Conservation (phyloP, 257 asterid species). For the Marsdenia floribunda region DNA sequence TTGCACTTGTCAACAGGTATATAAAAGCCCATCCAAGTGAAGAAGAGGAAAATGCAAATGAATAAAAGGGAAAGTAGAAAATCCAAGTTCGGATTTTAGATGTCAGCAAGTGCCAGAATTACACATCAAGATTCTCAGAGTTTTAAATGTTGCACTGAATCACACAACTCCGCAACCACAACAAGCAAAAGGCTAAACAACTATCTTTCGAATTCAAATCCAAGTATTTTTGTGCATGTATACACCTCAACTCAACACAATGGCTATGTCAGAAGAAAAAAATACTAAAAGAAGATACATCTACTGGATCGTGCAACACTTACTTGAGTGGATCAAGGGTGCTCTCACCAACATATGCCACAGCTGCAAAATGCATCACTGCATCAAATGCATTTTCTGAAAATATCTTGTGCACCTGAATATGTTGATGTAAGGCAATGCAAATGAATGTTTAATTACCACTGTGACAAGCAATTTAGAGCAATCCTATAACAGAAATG, state of each 20-base stretch:
- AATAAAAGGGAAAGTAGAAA: background rate
- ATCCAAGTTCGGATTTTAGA: background rate
- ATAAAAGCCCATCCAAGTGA: background rate
- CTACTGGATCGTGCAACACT: constrained; percentile 19
- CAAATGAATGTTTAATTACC: background rate
- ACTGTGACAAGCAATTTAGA: background rate
- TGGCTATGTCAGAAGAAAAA: background rate
- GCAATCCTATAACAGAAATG: background rate
- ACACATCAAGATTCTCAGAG: background rate
- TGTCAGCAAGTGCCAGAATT: background rate
- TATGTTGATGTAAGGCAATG: constrained; percentile 18
- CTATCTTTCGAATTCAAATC: background rate
- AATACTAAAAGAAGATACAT: background rate
- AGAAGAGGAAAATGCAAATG: background rate
- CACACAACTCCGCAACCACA: no score
- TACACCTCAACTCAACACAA: background rate
- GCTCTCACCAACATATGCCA: constrained; percentile 97
- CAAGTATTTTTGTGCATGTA: background rate
- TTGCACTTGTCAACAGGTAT: background rate
- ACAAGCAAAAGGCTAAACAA: background rate
- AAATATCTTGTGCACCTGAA: constrained; percentile 64
- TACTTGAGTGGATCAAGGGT: constrained; percentile 82
- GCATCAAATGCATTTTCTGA: constrained; percentile 67
- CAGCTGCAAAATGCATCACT: constrained; percentile 94
- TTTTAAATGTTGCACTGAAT: background rate